These are phyloP conservation scores for Trametes cingulata DNA, from an alignment of 768 basidiomycete species.

Conservation along the genomic window DNA sequence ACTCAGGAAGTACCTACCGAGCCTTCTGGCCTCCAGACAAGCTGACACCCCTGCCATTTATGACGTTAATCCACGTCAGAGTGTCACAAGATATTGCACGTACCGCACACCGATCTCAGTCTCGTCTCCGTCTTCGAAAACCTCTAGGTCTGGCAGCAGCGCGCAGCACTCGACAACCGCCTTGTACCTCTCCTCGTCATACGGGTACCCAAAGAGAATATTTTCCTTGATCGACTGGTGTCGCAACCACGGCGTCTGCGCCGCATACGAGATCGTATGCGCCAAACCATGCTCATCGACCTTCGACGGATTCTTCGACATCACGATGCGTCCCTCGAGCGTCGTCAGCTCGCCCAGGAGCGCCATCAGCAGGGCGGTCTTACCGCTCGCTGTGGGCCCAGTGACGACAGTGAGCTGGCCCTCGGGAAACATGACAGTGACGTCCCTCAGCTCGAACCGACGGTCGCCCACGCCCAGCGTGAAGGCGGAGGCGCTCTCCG, in stretches of 20 bases:
- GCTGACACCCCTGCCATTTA: conserved; percentile 67
- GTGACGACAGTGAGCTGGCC: conserved; percentile 71
- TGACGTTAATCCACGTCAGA: too few species aligned
- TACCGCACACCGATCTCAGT: conserved; percentile 83
- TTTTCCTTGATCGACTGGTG: conserved; percentile 57
- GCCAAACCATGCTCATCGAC: conserved; percentile 62
- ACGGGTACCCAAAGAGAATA: conserved; percentile 56
- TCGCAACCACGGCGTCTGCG: conserved; percentile 50
- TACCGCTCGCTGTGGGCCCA: conserved; percentile 81
- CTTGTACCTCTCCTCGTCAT: conserved; percentile 71
- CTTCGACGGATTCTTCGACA: conserved; percentile 62
- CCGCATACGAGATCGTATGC: conserved; percentile 49
- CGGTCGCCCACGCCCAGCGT: conserved; percentile 38
- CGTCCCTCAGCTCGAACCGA: conserved; percentile 66
- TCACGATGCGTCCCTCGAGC: conserved; percentile 54
- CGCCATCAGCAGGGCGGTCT: conserved; percentile 78
- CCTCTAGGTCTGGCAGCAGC: conserved; percentile 73
- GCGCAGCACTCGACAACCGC: conserved; percentile 85
- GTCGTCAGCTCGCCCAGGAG: conserved; percentile 72
- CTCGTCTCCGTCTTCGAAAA: conserved; percentile 83
- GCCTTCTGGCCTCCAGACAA: conserved; percentile 85
- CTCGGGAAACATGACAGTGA: conserved; percentile 70
- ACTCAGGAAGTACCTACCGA: conserved; percentile 48
- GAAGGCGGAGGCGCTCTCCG: conserved; percentile 24
- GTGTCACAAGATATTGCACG: too few species aligned